Evolutionary conservation across 495 filamentous ascomycete genomes (phyloP).

Genomic region (Friedmanniomyces endolithicus): DNA sequence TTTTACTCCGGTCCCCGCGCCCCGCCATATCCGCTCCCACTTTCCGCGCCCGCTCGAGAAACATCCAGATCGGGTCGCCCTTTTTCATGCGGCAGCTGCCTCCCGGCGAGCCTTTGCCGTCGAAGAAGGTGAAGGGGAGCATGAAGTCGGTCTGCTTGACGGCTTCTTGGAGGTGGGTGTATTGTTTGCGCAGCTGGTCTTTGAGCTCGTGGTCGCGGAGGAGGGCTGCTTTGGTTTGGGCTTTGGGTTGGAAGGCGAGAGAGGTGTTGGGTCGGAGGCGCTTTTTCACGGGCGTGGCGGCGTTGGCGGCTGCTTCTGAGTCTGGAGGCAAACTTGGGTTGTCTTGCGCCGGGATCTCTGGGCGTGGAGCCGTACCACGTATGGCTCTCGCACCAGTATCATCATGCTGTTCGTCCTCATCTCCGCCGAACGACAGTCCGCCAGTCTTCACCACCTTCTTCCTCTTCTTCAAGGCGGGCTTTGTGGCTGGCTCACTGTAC

Average conservation of each 20-base stretch:
- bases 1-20: conserved; percentile 46
- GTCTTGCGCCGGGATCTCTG: conserved; percentile 20
- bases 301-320: conserved; percentile 29
- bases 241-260: conserved; percentile 58
- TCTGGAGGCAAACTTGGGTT: conserved; percentile 16
- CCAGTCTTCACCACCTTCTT: conserved; percentile 49
- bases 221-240: conserved; percentile 74
- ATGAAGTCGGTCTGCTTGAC: conserved; percentile 82
- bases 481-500: conserved; percentile 36
- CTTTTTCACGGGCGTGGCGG: conserved; percentile 34
- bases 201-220: conserved; percentile 68
- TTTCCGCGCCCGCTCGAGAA: conserved; percentile 80
- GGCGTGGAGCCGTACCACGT: conserved; percentile 15
- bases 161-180: conserved; percentile 66
- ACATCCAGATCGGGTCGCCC: conserved; percentile 80
- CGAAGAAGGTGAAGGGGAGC: conserved; percentile 95
- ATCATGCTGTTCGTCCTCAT: conserved; percentile 40
- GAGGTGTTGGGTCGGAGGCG: conserved; percentile 52
- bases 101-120: conserved; percentile 88
- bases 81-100: conserved; percentile 78
- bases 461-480: conserved; percentile 49
- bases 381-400: conserved; percentile 3
- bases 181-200: conserved; percentile 75
- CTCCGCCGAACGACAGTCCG: conserved; percentile 56
- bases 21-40: conserved; percentile 69